phyloP scores from a whole-genome alignment of 352 stramenopile genomes.

The Pythium insidiosum region DNA sequence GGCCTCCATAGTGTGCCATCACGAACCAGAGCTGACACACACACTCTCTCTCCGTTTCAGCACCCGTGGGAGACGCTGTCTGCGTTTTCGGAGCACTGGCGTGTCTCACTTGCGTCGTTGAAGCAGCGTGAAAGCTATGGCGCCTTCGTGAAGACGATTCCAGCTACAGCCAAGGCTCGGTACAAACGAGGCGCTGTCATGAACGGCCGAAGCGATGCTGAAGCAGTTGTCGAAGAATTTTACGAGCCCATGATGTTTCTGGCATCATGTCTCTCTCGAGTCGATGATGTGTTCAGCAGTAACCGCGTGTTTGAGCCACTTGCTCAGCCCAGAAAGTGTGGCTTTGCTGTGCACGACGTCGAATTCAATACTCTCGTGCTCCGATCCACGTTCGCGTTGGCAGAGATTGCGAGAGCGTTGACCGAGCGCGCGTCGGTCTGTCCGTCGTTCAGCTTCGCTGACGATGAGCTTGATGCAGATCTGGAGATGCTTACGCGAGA shows the following conservation, averaged over 20 bases:
- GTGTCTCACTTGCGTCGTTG: slow-evolving; percentile 25
- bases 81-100: slow-evolving; percentile 59
- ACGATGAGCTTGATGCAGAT: no score
- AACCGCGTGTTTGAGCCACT: no score
- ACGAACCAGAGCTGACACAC: no score
- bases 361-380: slow-evolving; percentile 81
- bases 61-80: slow-evolving; percentile 86
- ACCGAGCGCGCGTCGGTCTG: slow-evolving; percentile 53
- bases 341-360: slow-evolving; percentile 56
- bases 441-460: slow-evolving; percentile 1
- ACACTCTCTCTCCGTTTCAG: no score
- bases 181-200: slow-evolving; percentile 35
- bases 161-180: slow-evolving; percentile 28
- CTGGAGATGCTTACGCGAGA: slow-evolving; percentile 23
- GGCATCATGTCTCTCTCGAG: slow-evolving; percentile 25
- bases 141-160: slow-evolving; percentile 33
- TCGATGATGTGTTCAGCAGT: no score
- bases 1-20: no score
- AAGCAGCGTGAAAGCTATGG: slow-evolving; percentile 44
- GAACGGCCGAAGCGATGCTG: slow-evolving; percentile 20
- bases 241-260: slow-evolving; percentile 83
- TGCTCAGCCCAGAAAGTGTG: no score
- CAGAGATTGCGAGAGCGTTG: slow-evolving; percentile 60
- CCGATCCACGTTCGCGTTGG: slow-evolving; percentile 44
- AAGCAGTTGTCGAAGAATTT: slow-evolving; percentile 40